Evolutionary conservation across 805 yeast species (phyloP).

Genomic region (Saccharomycopsis vini): DNA sequence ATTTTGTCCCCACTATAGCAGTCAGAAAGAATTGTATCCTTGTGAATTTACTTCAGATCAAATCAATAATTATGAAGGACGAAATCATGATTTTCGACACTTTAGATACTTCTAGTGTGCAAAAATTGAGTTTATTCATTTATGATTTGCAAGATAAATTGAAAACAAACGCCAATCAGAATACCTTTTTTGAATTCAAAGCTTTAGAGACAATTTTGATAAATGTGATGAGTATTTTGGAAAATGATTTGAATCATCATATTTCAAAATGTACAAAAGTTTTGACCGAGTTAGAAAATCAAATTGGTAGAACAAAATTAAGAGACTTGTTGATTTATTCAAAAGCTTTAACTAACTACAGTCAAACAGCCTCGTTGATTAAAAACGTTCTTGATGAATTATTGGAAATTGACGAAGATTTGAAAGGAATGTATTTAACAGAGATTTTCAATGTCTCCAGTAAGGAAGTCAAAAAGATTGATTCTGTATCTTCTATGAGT

Average conservation of each 20-base stretch:
- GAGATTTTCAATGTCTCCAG: too few species aligned
- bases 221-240: conserved; percentile 67
- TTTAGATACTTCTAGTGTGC: conserved; percentile 33
- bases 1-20: conserved; percentile 75
- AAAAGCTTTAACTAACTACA: conserved; percentile 74
- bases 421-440: conserved; percentile 72
- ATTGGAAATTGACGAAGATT: conserved; percentile 78
- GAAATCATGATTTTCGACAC: conserved; percentile 72
- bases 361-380: conserved; percentile 73
- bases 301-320: conserved; percentile 71
- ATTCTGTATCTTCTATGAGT: too few species aligned
- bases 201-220: conserved; percentile 84
- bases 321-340: conserved; percentile 74
- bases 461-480: too few species aligned
- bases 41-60: conserved; percentile 66
- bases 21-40: conserved; percentile 64
- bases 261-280: conserved; percentile 67
- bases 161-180: conserved; percentile 26
- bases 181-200: conserved; percentile 78
- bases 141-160: conserved; percentile 52
- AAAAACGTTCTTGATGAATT: conserved; percentile 80
- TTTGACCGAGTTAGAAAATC: conserved; percentile 67
- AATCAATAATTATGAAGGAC: conserved; percentile 68
- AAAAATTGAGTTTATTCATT: conserved; percentile 66
- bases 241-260: conserved; percentile 82